A percentile compares a stretch with the other conserved stretches of the same genome.
These are phyloP conservation scores for Candida berthetii DNA, from an alignment of 805 yeast species.

Conservation along the genomic window DNA sequence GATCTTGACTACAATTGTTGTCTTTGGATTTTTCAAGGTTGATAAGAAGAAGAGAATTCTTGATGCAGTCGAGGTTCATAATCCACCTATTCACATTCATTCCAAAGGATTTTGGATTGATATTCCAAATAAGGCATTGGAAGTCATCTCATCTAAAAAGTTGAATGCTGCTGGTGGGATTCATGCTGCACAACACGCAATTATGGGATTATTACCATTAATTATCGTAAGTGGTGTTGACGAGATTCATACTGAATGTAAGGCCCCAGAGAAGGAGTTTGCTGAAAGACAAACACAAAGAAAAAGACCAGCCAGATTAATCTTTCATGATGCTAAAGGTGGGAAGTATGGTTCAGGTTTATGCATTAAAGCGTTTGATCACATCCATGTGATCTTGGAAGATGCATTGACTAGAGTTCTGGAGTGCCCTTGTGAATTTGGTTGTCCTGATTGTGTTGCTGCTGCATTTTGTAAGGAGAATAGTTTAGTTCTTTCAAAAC, in stretches of 20 bases:
- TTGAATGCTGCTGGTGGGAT: slow-evolving; percentile 83
- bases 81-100: slow-evolving; percentile 67
- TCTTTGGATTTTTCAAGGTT: slow-evolving; percentile 90
- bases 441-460: slow-evolving; percentile 79
- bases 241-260: slow-evolving; percentile 89
- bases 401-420: slow-evolving; percentile 54
- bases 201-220: slow-evolving; percentile 73
- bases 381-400: slow-evolving; percentile 57
- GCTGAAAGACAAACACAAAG: slow-evolving; percentile 67
- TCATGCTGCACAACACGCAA: slow-evolving; percentile 94
- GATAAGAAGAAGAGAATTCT: slow-evolving; percentile 72
- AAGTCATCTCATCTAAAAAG: slow-evolving; percentile 46
- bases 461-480: slow-evolving; percentile 76
- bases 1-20: slow-evolving; percentile 65
- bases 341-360: slow-evolving; percentile 79
- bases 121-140: slow-evolving; percentile 61
- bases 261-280: slow-evolving; percentile 96
- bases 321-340: slow-evolving; percentile 80
- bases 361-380: slow-evolving; percentile 72
- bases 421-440: slow-evolving; percentile 65
- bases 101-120: slow-evolving; percentile 93
- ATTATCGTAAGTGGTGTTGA: slow-evolving; percentile 66
- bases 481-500: slow-evolving; percentile 78
- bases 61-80: slow-evolving; percentile 88
- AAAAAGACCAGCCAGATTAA: slow-evolving; percentile 79